Conservation (phyloP, 1,284 basidiomycete species). For the Ustilago crameri region DNA sequence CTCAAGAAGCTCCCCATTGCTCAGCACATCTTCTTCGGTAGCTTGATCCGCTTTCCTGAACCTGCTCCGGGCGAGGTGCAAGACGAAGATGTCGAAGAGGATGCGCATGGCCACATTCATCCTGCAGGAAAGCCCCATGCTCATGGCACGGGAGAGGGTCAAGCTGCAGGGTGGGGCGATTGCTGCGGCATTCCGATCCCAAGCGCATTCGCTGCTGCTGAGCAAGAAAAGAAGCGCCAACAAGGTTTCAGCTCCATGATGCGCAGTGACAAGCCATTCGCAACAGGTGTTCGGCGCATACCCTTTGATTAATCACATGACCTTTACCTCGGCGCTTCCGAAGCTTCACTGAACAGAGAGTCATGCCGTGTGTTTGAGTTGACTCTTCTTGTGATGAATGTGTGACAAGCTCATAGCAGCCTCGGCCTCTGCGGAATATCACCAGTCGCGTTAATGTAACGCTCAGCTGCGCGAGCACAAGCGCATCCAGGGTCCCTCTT, state of each 20-base stretch:
- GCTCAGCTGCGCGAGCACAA: too few species aligned
- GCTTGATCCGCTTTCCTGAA: slow-evolving; percentile 79
- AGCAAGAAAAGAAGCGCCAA: slow-evolving; percentile 51
- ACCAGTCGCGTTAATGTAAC: too few species aligned
- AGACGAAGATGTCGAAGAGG: slow-evolving; percentile 69
- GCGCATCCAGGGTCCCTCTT: neutral
- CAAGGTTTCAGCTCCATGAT: slow-evolving; percentile 32
- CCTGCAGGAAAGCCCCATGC: slow-evolving; percentile 35
- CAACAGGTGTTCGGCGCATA: slow-evolving; percentile 35
- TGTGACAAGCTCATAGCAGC: too few species aligned
- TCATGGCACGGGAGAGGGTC: slow-evolving; percentile 70
- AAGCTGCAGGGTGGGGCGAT: slow-evolving; percentile 80
- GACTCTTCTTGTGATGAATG: too few species aligned
- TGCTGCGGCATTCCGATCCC: slow-evolving; percentile 72
- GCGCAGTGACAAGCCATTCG: slow-evolving; percentile 38
- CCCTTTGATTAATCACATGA: slow-evolving; percentile 29
- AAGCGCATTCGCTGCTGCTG: slow-evolving; percentile 69
- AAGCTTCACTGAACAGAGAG: neutral
- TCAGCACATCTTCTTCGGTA: slow-evolving; percentile 95
- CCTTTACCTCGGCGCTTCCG: neutral
- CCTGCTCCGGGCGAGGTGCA: slow-evolving; percentile 61
- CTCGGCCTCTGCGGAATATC: too few species aligned
- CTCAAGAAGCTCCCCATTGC: slow-evolving; percentile 93
- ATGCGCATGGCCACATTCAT: slow-evolving; percentile 75
- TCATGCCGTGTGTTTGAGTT: neutral